phyloP scores from a whole-genome alignment of 2,329 filamentous ascomycete genomes.

The Orbilia blumenaviensis region DNA sequence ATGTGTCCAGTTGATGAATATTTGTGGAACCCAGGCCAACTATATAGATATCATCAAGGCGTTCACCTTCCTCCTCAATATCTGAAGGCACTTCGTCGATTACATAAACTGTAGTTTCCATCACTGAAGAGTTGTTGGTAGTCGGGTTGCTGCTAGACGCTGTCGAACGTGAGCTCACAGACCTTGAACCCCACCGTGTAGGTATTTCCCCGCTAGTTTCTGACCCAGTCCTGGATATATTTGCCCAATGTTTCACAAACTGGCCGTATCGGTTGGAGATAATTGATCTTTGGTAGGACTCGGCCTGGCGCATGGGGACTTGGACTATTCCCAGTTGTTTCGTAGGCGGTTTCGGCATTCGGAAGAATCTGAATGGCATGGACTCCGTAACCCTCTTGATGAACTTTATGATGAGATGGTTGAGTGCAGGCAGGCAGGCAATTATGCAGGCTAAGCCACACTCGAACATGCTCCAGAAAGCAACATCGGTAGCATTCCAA shows the following conservation, averaged over 20 bases:
- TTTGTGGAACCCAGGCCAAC: background rate
- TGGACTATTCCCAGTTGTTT: background rate
- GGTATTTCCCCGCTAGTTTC: background rate
- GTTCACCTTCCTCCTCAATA: background rate
- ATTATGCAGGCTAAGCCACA: constrained; percentile 28
- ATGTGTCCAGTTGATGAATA: too few relatives aligned
- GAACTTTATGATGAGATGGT: constrained; percentile 28
- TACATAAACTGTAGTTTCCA: constrained; percentile 11
- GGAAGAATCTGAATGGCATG: background rate
- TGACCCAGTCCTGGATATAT: background rate
- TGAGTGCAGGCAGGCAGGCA: constrained; percentile 40
- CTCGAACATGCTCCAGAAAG: constrained; percentile 36
- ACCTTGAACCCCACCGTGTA: background rate
- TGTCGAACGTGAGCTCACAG: background rate
- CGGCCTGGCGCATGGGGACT: background rate
- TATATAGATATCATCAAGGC: background rate
- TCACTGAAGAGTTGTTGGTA: background rate
- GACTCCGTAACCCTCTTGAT: background rate
- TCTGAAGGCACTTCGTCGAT: background rate
- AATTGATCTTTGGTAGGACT: background rate
- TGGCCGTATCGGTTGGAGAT: background rate
- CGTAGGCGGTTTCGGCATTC: background rate
- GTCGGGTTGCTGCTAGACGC: background rate
- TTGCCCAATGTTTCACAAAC: constrained; percentile 13
- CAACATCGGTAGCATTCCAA: constrained; percentile 27